Evolutionary conservation across 2,329 filamentous ascomycete genomes (phyloP).

Genomic region (Fusarium kyushuense): DNA sequence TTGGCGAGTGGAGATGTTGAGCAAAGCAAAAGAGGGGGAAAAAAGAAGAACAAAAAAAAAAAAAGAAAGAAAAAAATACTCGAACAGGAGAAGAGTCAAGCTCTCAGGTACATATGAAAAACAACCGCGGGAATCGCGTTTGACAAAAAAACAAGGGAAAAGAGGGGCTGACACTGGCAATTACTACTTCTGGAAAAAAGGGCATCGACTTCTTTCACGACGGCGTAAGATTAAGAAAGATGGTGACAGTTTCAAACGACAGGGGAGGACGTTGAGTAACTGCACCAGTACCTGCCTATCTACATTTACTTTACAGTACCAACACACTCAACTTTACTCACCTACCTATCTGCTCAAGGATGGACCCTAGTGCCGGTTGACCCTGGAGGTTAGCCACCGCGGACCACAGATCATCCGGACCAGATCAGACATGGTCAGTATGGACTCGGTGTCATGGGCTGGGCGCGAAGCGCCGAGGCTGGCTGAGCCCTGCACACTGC

Average conservation of each 20-base stretch:
- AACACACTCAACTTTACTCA: constrained; percentile 1
- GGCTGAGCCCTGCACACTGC: neutral
- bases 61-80: neutral
- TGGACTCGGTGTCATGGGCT: constrained; percentile 28
- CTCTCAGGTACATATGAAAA: neutral
- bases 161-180: constrained; percentile 10
- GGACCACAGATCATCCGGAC: constrained; percentile 16
- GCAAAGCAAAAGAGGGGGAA: neutral
- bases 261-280: constrained; percentile 17
- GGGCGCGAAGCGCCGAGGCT: constrained; percentile 26
- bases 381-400: constrained; percentile 19
- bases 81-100: constrained; percentile 2
- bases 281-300: neutral
- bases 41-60: neutral
- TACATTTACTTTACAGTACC: constrained; percentile 16
- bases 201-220: constrained; percentile 16
- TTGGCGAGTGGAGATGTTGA: neutral
- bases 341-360: constrained; percentile 3
- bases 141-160: constrained; percentile 4
- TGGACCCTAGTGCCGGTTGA: constrained; percentile 11
- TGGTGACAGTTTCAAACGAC: constrained; percentile 23
- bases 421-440: constrained; percentile 6
- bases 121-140: constrained; percentile 7
- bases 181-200: constrained; percentile 16
- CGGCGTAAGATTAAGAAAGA: constrained; percentile 11